Percentiles rank a stretch among this genome's conserved stretches.
Conservation (phyloP, 305 asterid species). For the Withania somnifera region DNA sequence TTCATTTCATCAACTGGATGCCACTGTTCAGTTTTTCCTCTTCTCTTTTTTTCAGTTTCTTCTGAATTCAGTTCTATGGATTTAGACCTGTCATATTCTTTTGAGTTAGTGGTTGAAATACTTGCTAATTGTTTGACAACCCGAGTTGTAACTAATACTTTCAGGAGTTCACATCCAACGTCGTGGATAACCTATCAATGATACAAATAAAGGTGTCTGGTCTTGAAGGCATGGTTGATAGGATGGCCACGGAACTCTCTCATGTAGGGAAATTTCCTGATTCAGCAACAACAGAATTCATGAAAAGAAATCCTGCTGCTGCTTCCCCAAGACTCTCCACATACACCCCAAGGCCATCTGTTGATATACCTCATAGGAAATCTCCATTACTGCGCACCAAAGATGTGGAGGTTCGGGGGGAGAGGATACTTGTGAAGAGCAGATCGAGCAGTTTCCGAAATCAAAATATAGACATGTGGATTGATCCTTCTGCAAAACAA, state of each 20-base stretch:
- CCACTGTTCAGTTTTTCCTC: not conserved
- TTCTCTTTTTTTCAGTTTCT: not conserved
- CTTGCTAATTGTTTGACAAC: not conserved
- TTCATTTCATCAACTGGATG: not conserved
- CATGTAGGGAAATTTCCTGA: constrained; percentile 47
- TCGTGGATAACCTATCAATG: constrained; percentile 65
- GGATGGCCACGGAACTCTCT: constrained; percentile 54
- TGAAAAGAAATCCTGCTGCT: constrained; percentile 45
- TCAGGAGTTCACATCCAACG: constrained; percentile 59
- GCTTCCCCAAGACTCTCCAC: constrained; percentile 70
- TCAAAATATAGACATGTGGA: constrained; percentile 48
- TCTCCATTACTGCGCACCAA: constrained; percentile 32
- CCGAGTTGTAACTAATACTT: constrained; percentile 1
- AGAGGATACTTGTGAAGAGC: constrained; percentile 33
- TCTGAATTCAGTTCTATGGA: not conserved
- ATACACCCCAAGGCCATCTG: constrained; percentile 73
- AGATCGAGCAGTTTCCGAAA: constrained; percentile 39
- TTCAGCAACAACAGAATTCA: constrained; percentile 29
- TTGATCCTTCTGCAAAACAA: constrained; percentile 37
- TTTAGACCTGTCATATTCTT: not conserved
- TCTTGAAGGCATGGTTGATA: constrained; percentile 68
- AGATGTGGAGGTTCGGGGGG: constrained; percentile 40
- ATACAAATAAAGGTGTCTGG: constrained; percentile 74
- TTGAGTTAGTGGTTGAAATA: not conserved
- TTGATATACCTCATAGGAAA: constrained; percentile 41